These are phyloP conservation scores for Neoascochyta sp. DNA, from an alignment of 2,329 filamentous ascomycete species.

Conservation along the genomic window DNA sequence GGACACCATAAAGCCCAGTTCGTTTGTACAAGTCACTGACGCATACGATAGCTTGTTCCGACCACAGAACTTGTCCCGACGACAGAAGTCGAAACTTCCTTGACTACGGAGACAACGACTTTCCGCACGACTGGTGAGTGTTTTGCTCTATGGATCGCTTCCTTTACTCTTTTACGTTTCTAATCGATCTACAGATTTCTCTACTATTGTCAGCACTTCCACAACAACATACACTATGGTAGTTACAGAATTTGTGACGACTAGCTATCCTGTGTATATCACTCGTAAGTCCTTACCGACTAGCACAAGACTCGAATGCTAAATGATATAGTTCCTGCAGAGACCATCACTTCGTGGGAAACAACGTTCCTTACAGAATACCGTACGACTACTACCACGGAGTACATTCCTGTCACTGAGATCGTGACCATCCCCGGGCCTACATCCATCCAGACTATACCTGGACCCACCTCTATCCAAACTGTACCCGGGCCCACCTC, in stretches of 20 bases:
- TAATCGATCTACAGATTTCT: conserved; percentile 4
- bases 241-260: conserved; percentile 19
- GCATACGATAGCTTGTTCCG: background rate
- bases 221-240: conserved; percentile 11
- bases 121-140: conserved; percentile 8
- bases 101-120: conserved; percentile 8
- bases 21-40: background rate
- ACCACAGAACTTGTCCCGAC: conserved; percentile 14
- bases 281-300: conserved; percentile 3
- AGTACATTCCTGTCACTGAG: conserved; percentile 8
- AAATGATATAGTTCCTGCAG: conserved; percentile 3
- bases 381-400: conserved; percentile 7
- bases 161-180: background rate
- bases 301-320: background rate
- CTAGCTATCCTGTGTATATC: conserved; percentile 9
- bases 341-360: conserved; percentile 10
- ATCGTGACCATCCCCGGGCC: conserved; percentile 4
- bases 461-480: conserved; percentile 1
- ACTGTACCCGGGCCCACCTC: conserved; percentile 3
- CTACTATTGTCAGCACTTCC: conserved; percentile 11
- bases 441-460: background rate
- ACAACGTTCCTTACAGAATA: conserved; percentile 4
- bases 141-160: too few species aligned
- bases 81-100: conserved; percentile 10
- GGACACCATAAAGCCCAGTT: background rate